Evolutionary conservation across 257 asterid genomes (phyloP).

Genomic region (Ajuga chamaepitys): DNA sequence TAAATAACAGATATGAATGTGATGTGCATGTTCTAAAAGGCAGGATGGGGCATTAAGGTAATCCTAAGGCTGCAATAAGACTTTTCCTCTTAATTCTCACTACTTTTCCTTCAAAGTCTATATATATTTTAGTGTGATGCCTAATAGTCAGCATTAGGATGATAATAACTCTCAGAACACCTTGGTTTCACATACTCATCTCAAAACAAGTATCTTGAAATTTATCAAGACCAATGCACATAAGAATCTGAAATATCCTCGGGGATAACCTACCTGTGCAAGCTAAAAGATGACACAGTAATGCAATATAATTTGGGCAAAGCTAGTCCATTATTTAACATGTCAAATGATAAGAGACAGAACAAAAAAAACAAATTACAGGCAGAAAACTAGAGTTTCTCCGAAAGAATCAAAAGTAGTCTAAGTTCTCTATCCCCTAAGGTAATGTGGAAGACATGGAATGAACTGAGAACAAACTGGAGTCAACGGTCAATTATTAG

Average conservation of each 20-base stretch:
- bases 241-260: neutral
- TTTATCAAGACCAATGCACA: neutral
- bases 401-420: neutral
- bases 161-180: too few relatives aligned
- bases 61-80: too few relatives aligned
- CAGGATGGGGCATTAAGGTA: too few relatives aligned
- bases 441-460: neutral
- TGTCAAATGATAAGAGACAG: neutral
- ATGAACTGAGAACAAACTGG: too few relatives aligned
- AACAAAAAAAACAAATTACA: neutral
- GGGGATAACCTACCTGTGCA: neutral
- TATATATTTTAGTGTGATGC: too few relatives aligned
- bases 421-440: neutral
- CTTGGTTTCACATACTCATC: too few relatives aligned
- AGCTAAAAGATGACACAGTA: too few relatives aligned
- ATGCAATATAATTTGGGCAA: neutral
- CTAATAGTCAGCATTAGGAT: too few relatives aligned
- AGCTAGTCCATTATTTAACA: neutral
- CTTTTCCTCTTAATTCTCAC: too few relatives aligned
- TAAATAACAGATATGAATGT: too few relatives aligned
- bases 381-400: neutral
- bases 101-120: too few relatives aligned
- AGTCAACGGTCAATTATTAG: neutral
- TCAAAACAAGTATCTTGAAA: neutral
- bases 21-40: too few relatives aligned